A percentile compares a stretch with the other conserved stretches of the same genome.
Evolutionary conservation across 2,329 filamentous ascomycete species (phyloP).

Genomic region (Curvularia spicifera): DNA sequence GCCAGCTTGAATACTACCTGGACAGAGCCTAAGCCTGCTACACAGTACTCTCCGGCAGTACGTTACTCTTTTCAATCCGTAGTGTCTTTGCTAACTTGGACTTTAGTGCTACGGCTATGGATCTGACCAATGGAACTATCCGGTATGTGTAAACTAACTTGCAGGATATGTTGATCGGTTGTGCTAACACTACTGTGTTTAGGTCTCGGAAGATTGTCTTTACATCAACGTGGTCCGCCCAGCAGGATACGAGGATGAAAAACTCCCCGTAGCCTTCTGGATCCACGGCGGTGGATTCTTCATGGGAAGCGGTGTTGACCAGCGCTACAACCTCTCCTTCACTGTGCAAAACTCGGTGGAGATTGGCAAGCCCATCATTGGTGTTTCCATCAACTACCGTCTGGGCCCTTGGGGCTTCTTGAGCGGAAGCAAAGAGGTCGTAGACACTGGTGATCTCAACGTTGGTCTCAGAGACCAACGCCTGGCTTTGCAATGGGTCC

Average conservation of each 20-base stretch:
- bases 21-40: conserved; percentile 48
- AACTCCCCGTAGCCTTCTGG: conserved; percentile 62
- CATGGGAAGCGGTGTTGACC: conserved; percentile 59
- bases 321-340: conserved; percentile 58
- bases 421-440: conserved; percentile 47
- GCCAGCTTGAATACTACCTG: conserved; percentile 54
- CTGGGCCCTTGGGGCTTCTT: conserved; percentile 69
- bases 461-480: conserved; percentile 57
- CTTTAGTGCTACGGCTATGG: conserved; percentile 48
- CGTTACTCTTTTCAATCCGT: neutral
- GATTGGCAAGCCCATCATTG: conserved; percentile 57
- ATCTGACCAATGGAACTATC: conserved; percentile 51
- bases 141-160: conserved; percentile 28
- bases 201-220: conserved; percentile 58
- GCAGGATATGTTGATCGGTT: neutral
- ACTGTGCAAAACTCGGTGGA: conserved; percentile 57
- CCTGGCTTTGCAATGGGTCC: conserved; percentile 55
- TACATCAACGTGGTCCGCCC: conserved; percentile 62
- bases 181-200: neutral
- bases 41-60: conserved; percentile 36
- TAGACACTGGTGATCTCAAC: conserved; percentile 55
- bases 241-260: conserved; percentile 36
- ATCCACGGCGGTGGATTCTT: conserved; percentile 62
- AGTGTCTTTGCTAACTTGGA: conserved; percentile 12
- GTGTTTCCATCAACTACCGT: conserved; percentile 58